Evolutionary conservation across 805 yeast species (phyloP), one percentile per base, ranked within the genome.

Genomic region (Spencermartinsiella europaea): DNA sequence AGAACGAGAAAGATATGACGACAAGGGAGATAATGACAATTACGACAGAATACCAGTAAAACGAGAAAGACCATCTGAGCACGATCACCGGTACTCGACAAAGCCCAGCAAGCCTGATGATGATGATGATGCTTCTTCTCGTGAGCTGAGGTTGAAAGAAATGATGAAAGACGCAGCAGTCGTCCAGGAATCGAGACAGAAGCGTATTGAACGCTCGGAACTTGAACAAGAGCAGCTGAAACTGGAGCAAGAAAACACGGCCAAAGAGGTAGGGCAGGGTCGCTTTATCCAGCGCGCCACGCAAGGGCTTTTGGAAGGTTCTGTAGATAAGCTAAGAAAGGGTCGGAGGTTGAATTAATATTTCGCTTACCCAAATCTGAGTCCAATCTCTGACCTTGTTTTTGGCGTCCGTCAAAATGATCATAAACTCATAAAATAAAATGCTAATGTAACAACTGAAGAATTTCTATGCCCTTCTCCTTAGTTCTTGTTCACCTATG

Each of bases 111-210:
- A 25, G 19, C 22, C 44, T 27, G 15, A 3, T 4, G 21, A 4
- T 7, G 36, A 27, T 3, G 19, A 12, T n/a, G 19, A 8, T 0
- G 44, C 22, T n/a, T n/a, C n/a, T n/a, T n/a, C n/a, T 17, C n/a
- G 38, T 7, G 31, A 25, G 10, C 31, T 7, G 12, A 25, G 12
- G 31, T 25, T 25, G 12, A 25, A 25, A 12, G 31, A 25, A 20
- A 56, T 56, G 59, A 50, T 45, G 45, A 45, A 45, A 4, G 45
- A 51, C 34, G 58, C 59, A 4, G 28, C 48, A 17, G 34, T 22
- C 5, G 28, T 54, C 15, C 47, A 50, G 17, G 35, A 43, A 21
- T 39, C 38, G n/a, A 40, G 58, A 14, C 31, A 37, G 1, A 42
- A 46, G 38, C 41, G 56, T 2, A 20, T 52, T 15, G 33, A 34